Evolutionary conservation across 305 asterid genomes (phyloP).

Genomic region (Fraxinus platypoda): DNA sequence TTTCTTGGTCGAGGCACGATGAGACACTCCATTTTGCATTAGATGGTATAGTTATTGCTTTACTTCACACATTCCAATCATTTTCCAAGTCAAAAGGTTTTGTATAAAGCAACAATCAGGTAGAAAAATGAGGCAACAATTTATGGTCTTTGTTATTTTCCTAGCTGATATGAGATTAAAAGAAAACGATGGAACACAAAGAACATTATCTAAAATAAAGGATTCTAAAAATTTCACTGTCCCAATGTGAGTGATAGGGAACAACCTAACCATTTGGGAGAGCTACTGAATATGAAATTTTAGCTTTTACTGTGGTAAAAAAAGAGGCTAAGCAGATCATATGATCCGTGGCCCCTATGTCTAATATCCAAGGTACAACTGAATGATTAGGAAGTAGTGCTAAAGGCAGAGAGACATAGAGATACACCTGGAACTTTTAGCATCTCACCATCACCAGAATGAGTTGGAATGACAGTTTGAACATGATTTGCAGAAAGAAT

Average conservation of each 20-base stretch:
- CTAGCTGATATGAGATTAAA: not conserved
- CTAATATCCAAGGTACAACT: not conserved
- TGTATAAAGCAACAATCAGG: not conserved
- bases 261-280: too few relatives aligned
- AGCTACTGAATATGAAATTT: too few relatives aligned
- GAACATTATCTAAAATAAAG: too few relatives aligned
- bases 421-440: not conserved
- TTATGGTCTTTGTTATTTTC: not conserved
- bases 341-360: too few relatives aligned
- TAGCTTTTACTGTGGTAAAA: not conserved
- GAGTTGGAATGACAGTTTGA: not conserved
- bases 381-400: not conserved
- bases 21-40: not conserved
- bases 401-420: not conserved
- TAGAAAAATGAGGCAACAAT: not conserved
- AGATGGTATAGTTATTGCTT: not conserved
- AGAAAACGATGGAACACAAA: not conserved
- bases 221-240: not conserved
- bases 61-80: not conserved
- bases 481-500: not conserved
- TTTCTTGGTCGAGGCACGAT: not conserved
- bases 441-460: not conserved
- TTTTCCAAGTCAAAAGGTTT: not conserved
- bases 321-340: not conserved
- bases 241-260: too few relatives aligned